phyloP scores from a whole-genome alignment of 2,329 filamentous ascomycete genomes.

The Fusarium goolgardi region DNA sequence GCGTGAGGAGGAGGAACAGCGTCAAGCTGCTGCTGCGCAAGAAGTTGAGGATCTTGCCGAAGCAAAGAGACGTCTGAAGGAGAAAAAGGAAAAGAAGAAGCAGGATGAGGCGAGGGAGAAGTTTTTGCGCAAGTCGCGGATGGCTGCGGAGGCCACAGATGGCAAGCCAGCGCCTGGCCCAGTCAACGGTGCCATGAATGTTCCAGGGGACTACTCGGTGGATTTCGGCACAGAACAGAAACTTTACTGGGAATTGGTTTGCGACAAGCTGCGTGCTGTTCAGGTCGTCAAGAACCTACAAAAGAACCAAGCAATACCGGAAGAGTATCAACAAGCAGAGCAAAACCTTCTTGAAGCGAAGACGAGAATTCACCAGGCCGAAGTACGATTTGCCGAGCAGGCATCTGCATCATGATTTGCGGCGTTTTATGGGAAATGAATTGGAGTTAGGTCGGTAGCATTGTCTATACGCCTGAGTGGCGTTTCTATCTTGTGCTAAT shows the following conservation, averaged over 20 bases:
- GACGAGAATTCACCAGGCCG: conserved; percentile 53
- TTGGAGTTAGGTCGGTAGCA: conserved; percentile 36
- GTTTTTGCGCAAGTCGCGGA: conserved; percentile 52
- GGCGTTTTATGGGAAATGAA: conserved; percentile 8
- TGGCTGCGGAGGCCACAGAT: conserved; percentile 48
- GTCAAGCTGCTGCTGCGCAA: conserved; percentile 54
- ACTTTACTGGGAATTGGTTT: conserved; percentile 56
- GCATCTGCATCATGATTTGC: conserved; percentile 29
- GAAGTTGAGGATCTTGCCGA: conserved; percentile 55
- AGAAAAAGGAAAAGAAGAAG: conserved; percentile 57
- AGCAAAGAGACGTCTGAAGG: conserved; percentile 53
- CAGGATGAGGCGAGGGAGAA: conserved; percentile 47
- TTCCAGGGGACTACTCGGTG: conserved; percentile 53
- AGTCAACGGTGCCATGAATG: conserved; percentile 51
- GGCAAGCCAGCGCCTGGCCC: conserved; percentile 44
- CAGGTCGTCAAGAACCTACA: conserved; percentile 52
- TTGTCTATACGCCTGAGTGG: conserved; percentile 32
- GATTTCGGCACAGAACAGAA: conserved; percentile 49
- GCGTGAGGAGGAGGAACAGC: conserved; percentile 53
- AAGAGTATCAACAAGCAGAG: conserved; percentile 49
- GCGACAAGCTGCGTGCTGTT: conserved; percentile 56
- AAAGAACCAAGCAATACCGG: conserved; percentile 41
- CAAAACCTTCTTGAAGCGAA: conserved; percentile 48
- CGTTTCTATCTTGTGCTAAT: conserved; percentile 39
- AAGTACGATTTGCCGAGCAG: conserved; percentile 52